Evolutionary conservation across 495 filamentous ascomycete species (phyloP).

Genomic region (Aspergillus mulundensis): DNA sequence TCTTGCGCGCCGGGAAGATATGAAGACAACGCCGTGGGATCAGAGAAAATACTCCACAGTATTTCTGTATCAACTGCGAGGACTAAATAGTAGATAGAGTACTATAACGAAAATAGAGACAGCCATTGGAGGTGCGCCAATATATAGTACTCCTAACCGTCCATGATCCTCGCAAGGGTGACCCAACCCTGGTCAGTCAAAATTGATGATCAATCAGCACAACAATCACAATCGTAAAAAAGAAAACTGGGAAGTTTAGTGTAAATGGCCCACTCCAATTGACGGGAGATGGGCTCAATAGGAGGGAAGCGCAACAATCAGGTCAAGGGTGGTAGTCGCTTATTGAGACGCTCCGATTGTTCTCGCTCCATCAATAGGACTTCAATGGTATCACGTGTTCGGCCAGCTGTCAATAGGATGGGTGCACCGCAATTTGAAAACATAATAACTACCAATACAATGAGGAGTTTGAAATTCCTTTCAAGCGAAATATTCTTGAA

Average conservation of each 20-base stretch:
- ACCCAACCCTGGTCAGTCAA: background rate
- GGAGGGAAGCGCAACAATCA: conserved; percentile 11
- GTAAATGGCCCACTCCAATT: background rate
- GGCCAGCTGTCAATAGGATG: conserved; percentile 1
- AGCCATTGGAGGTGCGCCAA: background rate
- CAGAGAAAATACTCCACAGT: no score
- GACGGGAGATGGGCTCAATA: conserved; percentile 10
- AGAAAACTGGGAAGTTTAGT: background rate
- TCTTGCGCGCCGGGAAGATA: no score
- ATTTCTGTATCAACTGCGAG: no score
- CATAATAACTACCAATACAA: background rate
- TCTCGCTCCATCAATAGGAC: conserved; percentile 19
- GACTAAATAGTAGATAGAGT: no score
- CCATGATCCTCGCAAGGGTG: background rate
- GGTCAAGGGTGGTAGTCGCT: background rate
- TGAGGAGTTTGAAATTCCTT: no score
- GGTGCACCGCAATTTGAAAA: background rate
- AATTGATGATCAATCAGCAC: background rate
- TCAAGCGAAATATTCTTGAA: no score
- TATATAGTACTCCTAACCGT: background rate
- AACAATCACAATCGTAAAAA: conserved; percentile 5
- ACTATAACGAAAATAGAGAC: background rate
- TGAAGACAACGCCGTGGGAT: no score
- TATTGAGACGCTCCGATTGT: conserved; percentile 22
- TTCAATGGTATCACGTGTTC: conserved; percentile 16